Conservation (phyloP, 805 yeast species). For the Wickerhamomyces bovis region DNA sequence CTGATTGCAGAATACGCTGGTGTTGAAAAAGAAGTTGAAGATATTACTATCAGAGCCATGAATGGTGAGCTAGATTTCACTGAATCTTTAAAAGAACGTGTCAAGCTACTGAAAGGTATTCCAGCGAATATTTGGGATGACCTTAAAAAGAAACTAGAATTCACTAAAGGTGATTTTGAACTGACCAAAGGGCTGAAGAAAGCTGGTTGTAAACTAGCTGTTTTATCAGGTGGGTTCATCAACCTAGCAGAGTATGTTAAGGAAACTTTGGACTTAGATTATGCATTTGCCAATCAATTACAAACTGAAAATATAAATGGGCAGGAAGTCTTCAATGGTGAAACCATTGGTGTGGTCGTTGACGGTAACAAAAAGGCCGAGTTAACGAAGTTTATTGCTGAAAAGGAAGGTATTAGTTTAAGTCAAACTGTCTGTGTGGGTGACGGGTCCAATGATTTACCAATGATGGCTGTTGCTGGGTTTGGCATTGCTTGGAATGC, state of each 20-base stretch:
- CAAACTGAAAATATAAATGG: conserved; percentile 37
- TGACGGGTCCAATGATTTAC: conserved; percentile 94
- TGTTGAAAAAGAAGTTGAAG: conserved; percentile 82
- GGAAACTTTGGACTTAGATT: conserved; percentile 63
- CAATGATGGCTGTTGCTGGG: conserved; percentile 89
- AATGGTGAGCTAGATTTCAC: conserved; percentile 92
- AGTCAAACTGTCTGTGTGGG: conserved; percentile 75
- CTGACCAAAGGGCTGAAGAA: conserved; percentile 56
- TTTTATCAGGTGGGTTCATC: conserved; percentile 90
- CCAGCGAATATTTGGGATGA: conserved; percentile 74
- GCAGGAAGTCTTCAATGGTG: conserved; percentile 58
- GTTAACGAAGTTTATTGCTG: conserved; percentile 56
- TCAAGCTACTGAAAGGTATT: conserved; percentile 74
- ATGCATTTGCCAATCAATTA: conserved; percentile 79
- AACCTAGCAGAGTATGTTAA: conserved; percentile 81
- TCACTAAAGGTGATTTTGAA: conserved; percentile 85
- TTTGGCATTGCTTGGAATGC: conserved; percentile 98
- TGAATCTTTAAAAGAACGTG: conserved; percentile 73
- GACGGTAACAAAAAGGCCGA: conserved; percentile 82
- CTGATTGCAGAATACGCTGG: conserved; percentile 90
- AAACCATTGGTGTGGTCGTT: conserved; percentile 73
- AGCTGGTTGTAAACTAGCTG: conserved; percentile 69
- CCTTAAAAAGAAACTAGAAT: conserved; percentile 55
- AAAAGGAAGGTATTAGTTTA: conserved; percentile 45
- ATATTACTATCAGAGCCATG: conserved; percentile 92